Evolutionary conservation across 2,329 filamentous ascomycete genomes (phyloP).

Genomic region (Penicillium rolfsii): DNA sequence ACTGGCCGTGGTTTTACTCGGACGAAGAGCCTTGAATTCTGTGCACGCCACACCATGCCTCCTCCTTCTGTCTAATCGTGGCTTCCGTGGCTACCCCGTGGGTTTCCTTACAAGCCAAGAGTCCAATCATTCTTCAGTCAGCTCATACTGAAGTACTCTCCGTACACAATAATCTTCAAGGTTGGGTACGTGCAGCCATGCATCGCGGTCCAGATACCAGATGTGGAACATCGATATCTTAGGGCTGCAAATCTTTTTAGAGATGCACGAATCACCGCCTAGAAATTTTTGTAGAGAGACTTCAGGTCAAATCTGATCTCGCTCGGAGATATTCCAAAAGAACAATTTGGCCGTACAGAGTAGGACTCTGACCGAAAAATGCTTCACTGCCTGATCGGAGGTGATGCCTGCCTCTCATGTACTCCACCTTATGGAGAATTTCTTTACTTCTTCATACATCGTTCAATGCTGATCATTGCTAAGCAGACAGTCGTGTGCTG

Average conservation of each 20-base stretch:
- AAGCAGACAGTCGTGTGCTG: not conserved
- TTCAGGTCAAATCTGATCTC: not conserved
- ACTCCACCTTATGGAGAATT: slow-evolving; percentile 13
- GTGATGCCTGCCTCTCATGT: slow-evolving; percentile 6
- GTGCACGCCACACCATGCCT: slow-evolving; percentile 3
- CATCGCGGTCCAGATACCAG: slow-evolving; percentile 1
- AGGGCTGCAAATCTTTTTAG: slow-evolving; percentile 15
- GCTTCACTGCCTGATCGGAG: slow-evolving; percentile 9
- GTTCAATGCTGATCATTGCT: slow-evolving; percentile 9
- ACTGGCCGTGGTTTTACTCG: slow-evolving; percentile 9
- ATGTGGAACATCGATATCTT: slow-evolving; percentile 17
- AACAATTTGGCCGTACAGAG: not conserved
- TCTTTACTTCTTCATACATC: slow-evolving; percentile 15
- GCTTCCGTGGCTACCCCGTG: slow-evolving; percentile 5
- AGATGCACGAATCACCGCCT: not conserved
- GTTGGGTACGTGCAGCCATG: not conserved
- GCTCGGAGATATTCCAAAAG: not conserved
- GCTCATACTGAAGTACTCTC: not conserved
- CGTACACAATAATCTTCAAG: not conserved
- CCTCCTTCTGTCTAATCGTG: not conserved
- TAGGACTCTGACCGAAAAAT: slow-evolving; percentile 3
- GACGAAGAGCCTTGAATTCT: slow-evolving; percentile 7
- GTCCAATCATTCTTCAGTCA: not conserved
- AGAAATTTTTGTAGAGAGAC: not conserved
- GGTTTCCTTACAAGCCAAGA: not conserved